These are phyloP conservation scores for Clathrus columnatus DNA, from an alignment of 768 basidiomycete genomes.

Conservation along the genomic window DNA sequence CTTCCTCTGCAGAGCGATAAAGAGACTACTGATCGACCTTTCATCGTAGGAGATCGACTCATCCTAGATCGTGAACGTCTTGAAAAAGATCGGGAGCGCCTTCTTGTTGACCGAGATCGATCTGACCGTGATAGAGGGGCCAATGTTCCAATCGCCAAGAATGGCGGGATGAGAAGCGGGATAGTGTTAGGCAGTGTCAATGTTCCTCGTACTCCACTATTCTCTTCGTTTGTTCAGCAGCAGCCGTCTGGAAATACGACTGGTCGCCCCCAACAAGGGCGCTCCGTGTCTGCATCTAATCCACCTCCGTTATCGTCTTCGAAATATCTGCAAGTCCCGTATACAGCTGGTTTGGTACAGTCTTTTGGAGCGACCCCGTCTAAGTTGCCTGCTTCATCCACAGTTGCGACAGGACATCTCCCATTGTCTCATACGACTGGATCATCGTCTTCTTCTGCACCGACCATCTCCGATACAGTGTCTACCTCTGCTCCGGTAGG, in stretches of 20 bases:
- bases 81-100: neutral
- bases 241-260: slow-evolving; percentile 21
- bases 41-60: no score
- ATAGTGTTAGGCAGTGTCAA: no score
- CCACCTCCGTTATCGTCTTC: slow-evolving; percentile 16
- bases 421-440: slow-evolving; percentile 26
- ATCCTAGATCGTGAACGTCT: no score
- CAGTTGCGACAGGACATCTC: slow-evolving; percentile 7
- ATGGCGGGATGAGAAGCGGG: neutral
- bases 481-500: slow-evolving; percentile 28
- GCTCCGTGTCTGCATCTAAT: slow-evolving; percentile 48
- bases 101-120: neutral
- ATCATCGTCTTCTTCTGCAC: slow-evolving; percentile 46
- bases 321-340: no score
- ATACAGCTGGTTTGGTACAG: no score
- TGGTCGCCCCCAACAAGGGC: slow-evolving; percentile 66
- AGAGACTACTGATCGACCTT: no score
- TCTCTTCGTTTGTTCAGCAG: no score
- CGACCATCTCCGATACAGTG: slow-evolving; percentile 57
- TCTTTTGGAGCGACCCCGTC: slow-evolving; percentile 7
- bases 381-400: slow-evolving; percentile 15
- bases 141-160: slow-evolving; percentile 1
- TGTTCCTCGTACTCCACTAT: no score
- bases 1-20: no score
- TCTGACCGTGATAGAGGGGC: neutral